A percentile compares a stretch with the other conserved stretches of the same genome.
These are phyloP conservation scores for Scopulariopsis brevicaulis DNA, from an alignment of 2,329 filamentous ascomycete genomes.

Conservation along the genomic window DNA sequence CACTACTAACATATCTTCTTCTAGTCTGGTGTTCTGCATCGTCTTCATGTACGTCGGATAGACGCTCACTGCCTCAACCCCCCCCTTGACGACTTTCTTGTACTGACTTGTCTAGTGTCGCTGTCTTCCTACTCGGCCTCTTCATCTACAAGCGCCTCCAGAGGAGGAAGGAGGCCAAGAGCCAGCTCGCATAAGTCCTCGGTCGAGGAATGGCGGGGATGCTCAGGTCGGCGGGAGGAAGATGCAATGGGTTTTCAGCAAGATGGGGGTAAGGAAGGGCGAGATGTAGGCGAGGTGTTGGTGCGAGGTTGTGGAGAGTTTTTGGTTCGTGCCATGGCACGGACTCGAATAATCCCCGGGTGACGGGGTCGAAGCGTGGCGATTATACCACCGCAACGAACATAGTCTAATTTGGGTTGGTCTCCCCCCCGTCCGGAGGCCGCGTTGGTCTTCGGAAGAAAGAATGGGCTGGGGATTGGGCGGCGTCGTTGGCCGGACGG, in stretches of 20 bases:
- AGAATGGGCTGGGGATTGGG: background rate
- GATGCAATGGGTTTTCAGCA: background rate
- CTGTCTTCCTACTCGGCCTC: background rate
- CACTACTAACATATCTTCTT: background rate
- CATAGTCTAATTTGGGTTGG: background rate
- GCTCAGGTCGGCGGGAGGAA: background rate
- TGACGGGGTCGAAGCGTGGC: background rate
- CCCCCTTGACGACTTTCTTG: too few relatives aligned
- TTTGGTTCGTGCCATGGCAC: background rate
- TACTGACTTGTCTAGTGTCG: background rate
- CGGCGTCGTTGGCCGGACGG: background rate
- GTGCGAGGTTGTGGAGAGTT: background rate
- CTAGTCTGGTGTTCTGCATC: slow-evolving; percentile 5
- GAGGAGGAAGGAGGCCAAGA: slow-evolving; percentile 1
- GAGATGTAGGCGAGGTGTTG: background rate
- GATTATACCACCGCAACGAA: background rate
- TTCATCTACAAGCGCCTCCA: slow-evolving; percentile 1
- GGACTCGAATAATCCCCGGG: background rate
- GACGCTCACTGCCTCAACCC: background rate
- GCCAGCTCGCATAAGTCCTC: background rate
- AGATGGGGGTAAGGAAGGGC: background rate
- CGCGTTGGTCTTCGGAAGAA: background rate
- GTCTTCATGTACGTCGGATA: slow-evolving; percentile 2
- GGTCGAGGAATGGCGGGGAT: background rate
- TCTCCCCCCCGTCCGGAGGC: background rate